A percentile compares a stretch with the other conserved stretches of the same genome.
phyloP scores from a whole-genome alignment of 2,329 filamentous ascomycete species.

The Didymella arachidicola region DNA sequence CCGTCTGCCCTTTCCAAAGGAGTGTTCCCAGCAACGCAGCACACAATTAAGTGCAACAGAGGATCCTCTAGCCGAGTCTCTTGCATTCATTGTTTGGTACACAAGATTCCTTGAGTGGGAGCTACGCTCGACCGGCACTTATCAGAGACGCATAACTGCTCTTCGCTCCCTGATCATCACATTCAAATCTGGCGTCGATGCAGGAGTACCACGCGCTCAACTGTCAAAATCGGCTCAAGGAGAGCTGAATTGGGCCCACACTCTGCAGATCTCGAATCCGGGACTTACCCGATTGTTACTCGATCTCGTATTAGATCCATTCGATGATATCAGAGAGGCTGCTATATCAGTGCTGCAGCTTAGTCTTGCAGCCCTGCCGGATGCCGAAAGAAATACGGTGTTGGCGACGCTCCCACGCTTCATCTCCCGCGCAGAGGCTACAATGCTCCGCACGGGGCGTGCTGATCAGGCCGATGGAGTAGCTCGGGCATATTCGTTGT shows the following conservation, averaged over 20 bases:
- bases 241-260: slow-evolving; percentile 60
- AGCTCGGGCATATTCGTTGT: slow-evolving; percentile 75
- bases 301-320: slow-evolving; percentile 86
- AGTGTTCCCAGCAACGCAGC: slow-evolving; percentile 4
- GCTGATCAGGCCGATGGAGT: slow-evolving; percentile 94
- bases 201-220: slow-evolving; percentile 48
- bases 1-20: slow-evolving; percentile 31
- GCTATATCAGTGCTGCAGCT: slow-evolving; percentile 57
- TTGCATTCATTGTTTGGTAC: slow-evolving; percentile 77
- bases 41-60: slow-evolving; percentile 6
- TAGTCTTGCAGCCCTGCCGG: slow-evolving; percentile 34
- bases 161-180: slow-evolving; percentile 74
- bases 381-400: slow-evolving; percentile 19
- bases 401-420: slow-evolving; percentile 35
- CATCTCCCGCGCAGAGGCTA: slow-evolving; percentile 55
- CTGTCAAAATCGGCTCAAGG: slow-evolving; percentile 59
- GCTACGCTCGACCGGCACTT: slow-evolving; percentile 81
- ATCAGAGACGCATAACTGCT: slow-evolving; percentile 85
- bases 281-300: slow-evolving; percentile 69
- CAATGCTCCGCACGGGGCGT: slow-evolving; percentile 75
- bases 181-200: slow-evolving; percentile 73
- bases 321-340: slow-evolving; percentile 81
- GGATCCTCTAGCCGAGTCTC: slow-evolving; percentile 58
- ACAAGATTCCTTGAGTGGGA: slow-evolving; percentile 75
- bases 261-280: slow-evolving; percentile 54